A percentile compares a stretch with the other conserved stretches of the same genome.
Conservation (phyloP, 2,329 filamentous ascomycete species). For the Aspergillus fructus region DNA sequence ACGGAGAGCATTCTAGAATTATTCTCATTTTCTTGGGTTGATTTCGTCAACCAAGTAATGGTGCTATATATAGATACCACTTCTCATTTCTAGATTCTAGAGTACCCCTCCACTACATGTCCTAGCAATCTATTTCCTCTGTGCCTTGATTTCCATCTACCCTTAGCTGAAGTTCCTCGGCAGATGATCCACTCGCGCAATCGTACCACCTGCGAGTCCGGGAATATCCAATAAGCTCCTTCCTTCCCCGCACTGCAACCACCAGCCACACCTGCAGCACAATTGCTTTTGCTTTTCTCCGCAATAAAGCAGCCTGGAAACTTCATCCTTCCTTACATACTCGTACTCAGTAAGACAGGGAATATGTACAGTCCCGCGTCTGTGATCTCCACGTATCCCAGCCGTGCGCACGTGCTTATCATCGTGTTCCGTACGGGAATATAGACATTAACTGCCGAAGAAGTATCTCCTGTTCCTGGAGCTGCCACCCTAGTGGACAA, state of each 20-base stretch:
- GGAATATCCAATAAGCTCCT: background rate
- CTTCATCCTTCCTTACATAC: background rate
- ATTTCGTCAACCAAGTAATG: background rate
- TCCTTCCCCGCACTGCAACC: background rate
- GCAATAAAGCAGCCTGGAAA: background rate
- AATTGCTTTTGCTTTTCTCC: background rate
- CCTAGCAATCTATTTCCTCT: background rate
- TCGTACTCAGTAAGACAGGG: background rate
- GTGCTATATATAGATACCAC: constrained; percentile 1
- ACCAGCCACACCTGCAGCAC: background rate
- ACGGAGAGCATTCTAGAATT: constrained; percentile 1
- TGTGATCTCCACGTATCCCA: background rate
- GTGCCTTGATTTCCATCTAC: background rate
- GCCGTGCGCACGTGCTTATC: background rate
- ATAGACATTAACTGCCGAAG: too few species aligned
- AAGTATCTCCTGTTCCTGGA: too few species aligned
- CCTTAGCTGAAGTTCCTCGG: too few species aligned
- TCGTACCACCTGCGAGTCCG: background rate
- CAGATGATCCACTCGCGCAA: background rate
- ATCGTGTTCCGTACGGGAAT: too few species aligned
- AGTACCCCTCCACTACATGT: background rate
- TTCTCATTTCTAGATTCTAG: background rate
- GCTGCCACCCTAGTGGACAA: too few species aligned
- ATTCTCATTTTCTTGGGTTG: background rate
- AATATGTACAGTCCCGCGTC: background rate